Conservation (phyloP, 176 grass and related monocot species). For the Carex cristatella region DNA sequence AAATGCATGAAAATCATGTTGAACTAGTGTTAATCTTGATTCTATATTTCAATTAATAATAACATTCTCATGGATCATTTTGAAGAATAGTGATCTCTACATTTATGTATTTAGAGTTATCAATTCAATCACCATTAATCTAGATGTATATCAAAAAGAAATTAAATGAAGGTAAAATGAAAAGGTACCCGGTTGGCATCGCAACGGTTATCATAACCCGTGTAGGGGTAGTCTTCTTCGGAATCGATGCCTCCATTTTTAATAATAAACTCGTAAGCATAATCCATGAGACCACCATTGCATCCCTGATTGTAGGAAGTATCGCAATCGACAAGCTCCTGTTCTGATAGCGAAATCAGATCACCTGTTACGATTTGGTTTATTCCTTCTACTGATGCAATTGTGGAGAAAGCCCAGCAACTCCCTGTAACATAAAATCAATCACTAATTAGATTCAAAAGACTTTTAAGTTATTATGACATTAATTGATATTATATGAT, state of each 20-base stretch:
- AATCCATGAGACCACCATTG: slow-evolving; percentile 91
- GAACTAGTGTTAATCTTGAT: background rate
- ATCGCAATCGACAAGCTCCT: slow-evolving; percentile 87
- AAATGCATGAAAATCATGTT: no score
- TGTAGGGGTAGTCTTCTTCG: slow-evolving; percentile 65
- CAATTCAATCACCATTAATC: background rate
- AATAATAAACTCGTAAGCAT: slow-evolving; percentile 78
- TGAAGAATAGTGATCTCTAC: background rate
- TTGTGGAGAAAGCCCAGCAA: slow-evolving; percentile 84
- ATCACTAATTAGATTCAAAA: background rate
- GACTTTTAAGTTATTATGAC: background rate
- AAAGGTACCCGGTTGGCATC: slow-evolving; percentile 53
- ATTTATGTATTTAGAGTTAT: no score
- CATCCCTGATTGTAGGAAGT: slow-evolving; percentile 78
- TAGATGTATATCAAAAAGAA: background rate
- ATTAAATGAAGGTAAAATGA: background rate
- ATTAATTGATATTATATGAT: slow-evolving; percentile 4
- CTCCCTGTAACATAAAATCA: slow-evolving; percentile 42
- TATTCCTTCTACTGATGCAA: slow-evolving; percentile 73
- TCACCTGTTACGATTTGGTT: slow-evolving; percentile 65
- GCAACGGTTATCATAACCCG: slow-evolving; percentile 34
- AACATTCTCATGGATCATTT: background rate
- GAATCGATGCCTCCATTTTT: slow-evolving; percentile 71
- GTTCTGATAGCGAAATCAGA: slow-evolving; percentile 62
- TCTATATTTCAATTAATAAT: background rate